A percentile compares a stretch with the other conserved stretches of the same genome.
Evolutionary conservation across 2,329 filamentous ascomycete genomes (phyloP).

Genomic region (Ascochyta rabiei): DNA sequence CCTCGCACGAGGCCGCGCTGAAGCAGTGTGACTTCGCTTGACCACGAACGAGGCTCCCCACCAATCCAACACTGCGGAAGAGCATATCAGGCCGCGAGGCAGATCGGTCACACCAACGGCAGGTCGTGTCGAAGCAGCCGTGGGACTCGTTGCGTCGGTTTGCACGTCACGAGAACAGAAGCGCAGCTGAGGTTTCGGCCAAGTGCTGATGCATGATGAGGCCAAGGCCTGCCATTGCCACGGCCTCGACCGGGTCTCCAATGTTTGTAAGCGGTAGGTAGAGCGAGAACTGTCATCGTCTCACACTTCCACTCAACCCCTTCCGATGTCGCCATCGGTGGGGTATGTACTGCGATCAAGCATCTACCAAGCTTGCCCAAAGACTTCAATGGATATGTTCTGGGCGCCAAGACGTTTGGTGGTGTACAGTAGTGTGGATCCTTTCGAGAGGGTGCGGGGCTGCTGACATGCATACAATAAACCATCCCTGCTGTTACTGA

Average conservation of each 20-base stretch:
- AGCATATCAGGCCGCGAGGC: background rate
- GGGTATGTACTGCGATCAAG: too few species aligned
- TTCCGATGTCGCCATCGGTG: too few species aligned
- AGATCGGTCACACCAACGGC: slow-evolving; percentile 5
- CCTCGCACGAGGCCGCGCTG: slow-evolving; percentile 7
- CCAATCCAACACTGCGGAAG: background rate
- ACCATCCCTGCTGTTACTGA: background rate
- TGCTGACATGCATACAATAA: slow-evolving; percentile 15
- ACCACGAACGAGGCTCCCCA: background rate
- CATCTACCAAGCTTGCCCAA: background rate
- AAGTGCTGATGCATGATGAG: slow-evolving; percentile 2
- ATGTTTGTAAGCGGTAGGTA: background rate
- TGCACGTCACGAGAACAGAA: slow-evolving; percentile 3
- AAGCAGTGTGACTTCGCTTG: slow-evolving; percentile 11
- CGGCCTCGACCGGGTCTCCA: background rate
- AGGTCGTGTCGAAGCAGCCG: background rate
- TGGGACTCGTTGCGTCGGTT: slow-evolving; percentile 4
- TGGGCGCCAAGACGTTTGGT: background rate
- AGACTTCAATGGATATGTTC: background rate
- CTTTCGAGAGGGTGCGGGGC: background rate
- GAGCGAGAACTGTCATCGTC: background rate
- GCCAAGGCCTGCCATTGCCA: slow-evolving; percentile 12
- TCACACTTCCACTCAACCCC: background rate
- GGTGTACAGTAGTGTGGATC: slow-evolving; percentile 3
- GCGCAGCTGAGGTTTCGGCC: slow-evolving; percentile 13